Evolutionary conservation across 2,329 filamentous ascomycete genomes (phyloP), one percentile per base, ranked within the genome.

Genomic region (Xylaria sp.): DNA sequence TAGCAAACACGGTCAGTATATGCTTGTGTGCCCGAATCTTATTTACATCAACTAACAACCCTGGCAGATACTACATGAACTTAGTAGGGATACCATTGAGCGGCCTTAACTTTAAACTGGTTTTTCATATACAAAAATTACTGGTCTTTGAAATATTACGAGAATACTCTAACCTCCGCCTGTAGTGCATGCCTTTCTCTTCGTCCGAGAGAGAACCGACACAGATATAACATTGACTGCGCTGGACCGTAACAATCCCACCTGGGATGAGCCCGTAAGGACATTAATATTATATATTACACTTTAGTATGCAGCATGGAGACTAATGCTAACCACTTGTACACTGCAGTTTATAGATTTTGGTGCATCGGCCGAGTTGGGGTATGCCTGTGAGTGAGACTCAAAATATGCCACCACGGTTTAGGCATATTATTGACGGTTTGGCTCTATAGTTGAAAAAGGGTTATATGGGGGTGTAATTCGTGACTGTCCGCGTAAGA

Each of bases 41-140:
- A 23, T 21, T 9, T 49, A 1, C 13, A 9, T 35, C 6, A 1
- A 21, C 17, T 49, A 49, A 49, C 17, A 3, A 1, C 27, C 13
- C 7, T 19, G 4, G n/a, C n/a, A 65, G 63, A 51, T 63, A 13
- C 11, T 65, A 7, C 63, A 65, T 49, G 63, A 65, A 58, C 17
- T 65, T 1, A 2, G 63, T 65, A 58, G 15, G 60, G 17, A 33
- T 4, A 31, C 17, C 15, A 47, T 47, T n/a, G 10, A 33, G 5
- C 21, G 23, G 1, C 7, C 1, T 15, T 29, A 2, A 17, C 2
- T 53, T 19, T n/a, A 35, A 38, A 27, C 11, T 6, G 9, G 11
- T 11, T 2, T 13, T 11, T 11, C 29, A 21, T 25, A 31, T 31
- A 44, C 21, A n/a, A 23, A 49, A 19, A n/a, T n/a, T n/a, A n/a